These are phyloP conservation scores for Aspergillus hortae DNA, from an alignment of 2,329 filamentous ascomycete species.

Conservation along the genomic window DNA sequence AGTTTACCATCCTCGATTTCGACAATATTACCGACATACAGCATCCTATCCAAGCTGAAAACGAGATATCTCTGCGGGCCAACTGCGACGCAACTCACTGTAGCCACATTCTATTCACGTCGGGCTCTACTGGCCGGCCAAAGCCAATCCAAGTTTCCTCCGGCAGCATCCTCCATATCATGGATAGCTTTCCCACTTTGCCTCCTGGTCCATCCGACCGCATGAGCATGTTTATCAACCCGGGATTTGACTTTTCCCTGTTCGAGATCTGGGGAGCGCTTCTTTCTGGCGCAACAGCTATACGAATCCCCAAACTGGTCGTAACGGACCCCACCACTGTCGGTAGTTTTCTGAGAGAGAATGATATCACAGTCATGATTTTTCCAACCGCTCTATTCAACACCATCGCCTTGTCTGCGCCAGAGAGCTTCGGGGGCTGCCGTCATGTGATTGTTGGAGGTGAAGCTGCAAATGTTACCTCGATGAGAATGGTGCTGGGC, in stretches of 20 bases:
- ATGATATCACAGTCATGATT: slow-evolving; percentile 4
- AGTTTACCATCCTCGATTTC: too few relatives aligned
- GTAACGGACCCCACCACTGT: slow-evolving; percentile 10
- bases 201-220: slow-evolving; percentile 11
- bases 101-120: slow-evolving; percentile 53
- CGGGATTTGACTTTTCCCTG: slow-evolving; percentile 13
- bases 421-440: slow-evolving; percentile 5
- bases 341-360: slow-evolving; percentile 2
- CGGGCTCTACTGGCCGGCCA: slow-evolving; percentile 66
- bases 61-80: too few relatives aligned
- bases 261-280: slow-evolving; percentile 12
- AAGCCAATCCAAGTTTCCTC: slow-evolving; percentile 77
- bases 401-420: slow-evolving; percentile 6
- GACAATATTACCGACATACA: too few relatives aligned
- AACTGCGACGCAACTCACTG: too few relatives aligned
- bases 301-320: slow-evolving; percentile 4
- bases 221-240: slow-evolving; percentile 10
- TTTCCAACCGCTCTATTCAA: slow-evolving; percentile 9
- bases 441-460: slow-evolving; percentile 10
- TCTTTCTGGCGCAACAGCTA: slow-evolving; percentile 8
- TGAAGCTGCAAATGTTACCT: slow-evolving; percentile 6
- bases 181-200: slow-evolving; percentile 1
- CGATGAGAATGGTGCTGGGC: slow-evolving; percentile 7
- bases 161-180: slow-evolving; percentile 21
- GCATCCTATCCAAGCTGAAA: too few relatives aligned